phyloP scores from a whole-genome alignment of 2,329 filamentous ascomycete species.

The Pseudocercospora musae region DNA sequence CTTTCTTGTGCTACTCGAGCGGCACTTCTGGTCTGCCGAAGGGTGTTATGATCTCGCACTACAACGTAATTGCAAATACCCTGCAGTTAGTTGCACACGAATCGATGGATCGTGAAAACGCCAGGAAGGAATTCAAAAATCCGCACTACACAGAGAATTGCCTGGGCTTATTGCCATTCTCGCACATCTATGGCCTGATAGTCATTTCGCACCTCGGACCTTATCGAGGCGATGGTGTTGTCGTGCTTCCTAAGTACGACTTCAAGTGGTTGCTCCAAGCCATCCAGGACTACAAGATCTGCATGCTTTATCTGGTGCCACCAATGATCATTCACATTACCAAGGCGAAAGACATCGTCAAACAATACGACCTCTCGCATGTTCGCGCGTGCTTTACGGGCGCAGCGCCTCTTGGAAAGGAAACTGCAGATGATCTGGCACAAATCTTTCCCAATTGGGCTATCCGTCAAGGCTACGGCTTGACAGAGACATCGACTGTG shows the following conservation, averaged over 20 bases:
- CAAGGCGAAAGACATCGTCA: constrained; percentile 58
- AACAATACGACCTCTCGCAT: constrained; percentile 68
- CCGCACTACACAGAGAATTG: constrained; percentile 49
- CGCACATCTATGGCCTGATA: constrained; percentile 77
- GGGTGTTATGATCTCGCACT: constrained; percentile 77
- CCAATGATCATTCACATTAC: constrained; percentile 77
- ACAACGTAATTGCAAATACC: constrained; percentile 74
- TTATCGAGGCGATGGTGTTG: constrained; percentile 69
- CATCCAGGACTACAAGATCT: constrained; percentile 68
- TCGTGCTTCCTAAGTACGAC: constrained; percentile 75
- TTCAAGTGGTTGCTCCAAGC: constrained; percentile 60
- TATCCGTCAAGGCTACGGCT: constrained; percentile 63
- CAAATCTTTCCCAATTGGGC: constrained; percentile 62
- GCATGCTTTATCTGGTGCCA: constrained; percentile 67
- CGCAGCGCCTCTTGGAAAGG: constrained; percentile 72
- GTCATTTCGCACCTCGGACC: constrained; percentile 63
- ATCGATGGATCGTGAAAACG: constrained; percentile 38
- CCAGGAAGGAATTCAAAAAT: constrained; percentile 15
- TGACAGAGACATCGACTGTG: constrained; percentile 75
- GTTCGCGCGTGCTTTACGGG: constrained; percentile 67
- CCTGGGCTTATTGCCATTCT: constrained; percentile 73
- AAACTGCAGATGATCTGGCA: constrained; percentile 64
- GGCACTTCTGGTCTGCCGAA: constrained; percentile 72
- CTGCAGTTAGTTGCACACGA: constrained; percentile 60
- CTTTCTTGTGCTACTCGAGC: constrained; percentile 76